These are phyloP conservation scores for Xylaria sp. DNA, from an alignment of 2,329 filamentous ascomycete genomes.

Conservation along the genomic window DNA sequence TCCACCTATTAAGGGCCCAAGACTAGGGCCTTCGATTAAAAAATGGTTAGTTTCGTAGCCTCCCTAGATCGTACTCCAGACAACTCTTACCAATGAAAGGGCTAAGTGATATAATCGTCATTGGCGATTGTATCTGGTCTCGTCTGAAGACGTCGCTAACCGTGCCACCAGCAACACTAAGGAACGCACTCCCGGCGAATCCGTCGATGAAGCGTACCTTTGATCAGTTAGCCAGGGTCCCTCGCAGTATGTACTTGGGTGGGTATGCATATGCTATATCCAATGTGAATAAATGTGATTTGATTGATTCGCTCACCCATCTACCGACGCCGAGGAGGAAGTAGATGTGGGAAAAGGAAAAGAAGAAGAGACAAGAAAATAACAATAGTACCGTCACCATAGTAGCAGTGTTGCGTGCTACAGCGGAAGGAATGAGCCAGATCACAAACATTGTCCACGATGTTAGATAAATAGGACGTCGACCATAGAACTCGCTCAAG, in stretches of 20 bases:
- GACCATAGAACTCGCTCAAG: slow-evolving; percentile 81
- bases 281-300: background rate
- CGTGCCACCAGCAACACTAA: slow-evolving; percentile 83
- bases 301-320: background rate
- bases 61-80: background rate
- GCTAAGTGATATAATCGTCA: slow-evolving; percentile 80
- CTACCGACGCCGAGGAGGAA: background rate
- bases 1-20: slow-evolving; percentile 74
- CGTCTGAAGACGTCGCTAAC: slow-evolving; percentile 81
- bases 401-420: slow-evolving; percentile 83
- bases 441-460: slow-evolving; percentile 80
- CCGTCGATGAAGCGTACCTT: slow-evolving; percentile 78
- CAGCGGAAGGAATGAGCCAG: slow-evolving; percentile 83
- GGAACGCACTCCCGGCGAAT: slow-evolving; percentile 73
- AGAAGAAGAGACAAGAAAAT: slow-evolving; percentile 21
- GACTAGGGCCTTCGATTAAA: slow-evolving; percentile 57
- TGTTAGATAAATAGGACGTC: slow-evolving; percentile 80
- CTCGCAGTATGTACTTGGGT: slow-evolving; percentile 11
- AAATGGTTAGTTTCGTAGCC: slow-evolving; percentile 16
- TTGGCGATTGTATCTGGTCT: slow-evolving; percentile 77
- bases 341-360: background rate
- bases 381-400: slow-evolving; percentile 74
- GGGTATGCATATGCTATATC: background rate
- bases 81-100: slow-evolving; percentile 63
- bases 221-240: background rate